A percentile compares a stretch with the other conserved stretches of the same genome.
Evolutionary conservation across 2,329 filamentous ascomycete species (phyloP).

Genomic region (Zopfia rhizophila): DNA sequence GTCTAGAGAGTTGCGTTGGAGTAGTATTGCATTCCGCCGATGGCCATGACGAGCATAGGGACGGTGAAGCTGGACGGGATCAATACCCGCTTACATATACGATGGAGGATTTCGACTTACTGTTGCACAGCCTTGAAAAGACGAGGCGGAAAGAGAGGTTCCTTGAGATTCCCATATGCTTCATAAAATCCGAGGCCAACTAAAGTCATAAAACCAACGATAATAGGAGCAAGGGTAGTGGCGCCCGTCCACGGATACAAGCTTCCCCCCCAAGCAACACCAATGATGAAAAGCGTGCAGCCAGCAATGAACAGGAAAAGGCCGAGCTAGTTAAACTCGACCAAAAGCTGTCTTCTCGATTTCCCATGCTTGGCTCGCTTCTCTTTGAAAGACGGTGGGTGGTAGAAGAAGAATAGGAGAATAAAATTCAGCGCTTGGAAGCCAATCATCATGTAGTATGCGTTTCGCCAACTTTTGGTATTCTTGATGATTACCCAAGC

Average conservation of each 20-base stretch:
- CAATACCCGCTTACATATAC: background rate
- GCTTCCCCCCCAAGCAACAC: conserved; percentile 40
- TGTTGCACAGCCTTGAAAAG: conserved; percentile 40
- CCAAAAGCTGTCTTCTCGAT: conserved; percentile 29
- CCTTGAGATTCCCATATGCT: conserved; percentile 31
- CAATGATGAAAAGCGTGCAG: conserved; percentile 43
- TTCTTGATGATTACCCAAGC: conserved; percentile 44
- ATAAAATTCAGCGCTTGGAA: conserved; percentile 38
- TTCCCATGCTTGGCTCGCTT: conserved; percentile 45
- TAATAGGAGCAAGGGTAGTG: conserved; percentile 33
- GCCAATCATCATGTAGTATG: conserved; percentile 47
- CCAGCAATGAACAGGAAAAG: conserved; percentile 40
- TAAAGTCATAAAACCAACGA: conserved; percentile 37
- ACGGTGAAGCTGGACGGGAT: conserved; percentile 31
- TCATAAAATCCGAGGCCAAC: conserved; percentile 41
- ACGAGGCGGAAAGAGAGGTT: conserved; percentile 42
- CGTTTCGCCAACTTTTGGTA: conserved; percentile 39
- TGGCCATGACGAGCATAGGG: conserved; percentile 43
- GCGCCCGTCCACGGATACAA: conserved; percentile 38
- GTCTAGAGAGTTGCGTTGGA: conserved; percentile 41
- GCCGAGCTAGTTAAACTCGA: conserved; percentile 43
- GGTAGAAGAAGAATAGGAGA: conserved; percentile 44
- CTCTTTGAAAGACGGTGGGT: conserved; percentile 49
- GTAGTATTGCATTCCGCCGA: conserved; percentile 44
- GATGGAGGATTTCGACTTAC: conserved; percentile 12